Evolutionary conservation across 108 stramenopile species (phyloP).

Genomic region (Stephanodiscus minutulus): DNA sequence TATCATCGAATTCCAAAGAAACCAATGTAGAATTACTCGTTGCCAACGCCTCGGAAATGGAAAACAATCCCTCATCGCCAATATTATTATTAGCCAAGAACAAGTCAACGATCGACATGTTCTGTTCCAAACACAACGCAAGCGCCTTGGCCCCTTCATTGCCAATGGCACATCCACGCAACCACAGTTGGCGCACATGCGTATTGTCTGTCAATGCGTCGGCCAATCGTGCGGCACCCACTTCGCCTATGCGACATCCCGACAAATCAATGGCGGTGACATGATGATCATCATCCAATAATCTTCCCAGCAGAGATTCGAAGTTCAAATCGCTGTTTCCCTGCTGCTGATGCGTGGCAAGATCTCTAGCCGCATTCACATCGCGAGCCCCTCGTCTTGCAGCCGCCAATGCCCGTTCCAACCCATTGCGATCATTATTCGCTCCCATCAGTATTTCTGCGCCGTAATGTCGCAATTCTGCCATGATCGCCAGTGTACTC

Average conservation of each 20-base stretch:
- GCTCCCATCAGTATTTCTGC: background rate
- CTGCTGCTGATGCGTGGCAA: background rate
- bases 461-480: background rate
- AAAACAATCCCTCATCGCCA: conserved; percentile 28
- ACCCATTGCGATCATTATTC: background rate
- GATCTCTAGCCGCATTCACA: background rate
- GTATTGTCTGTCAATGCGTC: conserved; percentile 43
- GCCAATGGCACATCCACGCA: conserved; percentile 27
- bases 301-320: conserved; percentile 33
- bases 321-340: conserved; percentile 11
- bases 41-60: conserved; percentile 36
- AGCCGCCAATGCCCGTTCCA: background rate
- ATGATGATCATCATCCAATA: conserved; percentile 40
- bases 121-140: conserved; percentile 48
- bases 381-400: background rate
- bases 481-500: background rate
- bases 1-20: conserved; percentile 43
- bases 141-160: conserved; percentile 34
- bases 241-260: conserved; percentile 32
- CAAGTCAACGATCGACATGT: conserved; percentile 49
- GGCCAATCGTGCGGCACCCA: conserved; percentile 13
- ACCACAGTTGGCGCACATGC: conserved; percentile 44
- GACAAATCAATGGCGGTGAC: conserved; percentile 39
- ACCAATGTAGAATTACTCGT: conserved; percentile 43
- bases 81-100: conserved; percentile 38